phyloP scores from a whole-genome alignment of 139 green algal genomes.

The Haematococcus lacustris region DNA sequence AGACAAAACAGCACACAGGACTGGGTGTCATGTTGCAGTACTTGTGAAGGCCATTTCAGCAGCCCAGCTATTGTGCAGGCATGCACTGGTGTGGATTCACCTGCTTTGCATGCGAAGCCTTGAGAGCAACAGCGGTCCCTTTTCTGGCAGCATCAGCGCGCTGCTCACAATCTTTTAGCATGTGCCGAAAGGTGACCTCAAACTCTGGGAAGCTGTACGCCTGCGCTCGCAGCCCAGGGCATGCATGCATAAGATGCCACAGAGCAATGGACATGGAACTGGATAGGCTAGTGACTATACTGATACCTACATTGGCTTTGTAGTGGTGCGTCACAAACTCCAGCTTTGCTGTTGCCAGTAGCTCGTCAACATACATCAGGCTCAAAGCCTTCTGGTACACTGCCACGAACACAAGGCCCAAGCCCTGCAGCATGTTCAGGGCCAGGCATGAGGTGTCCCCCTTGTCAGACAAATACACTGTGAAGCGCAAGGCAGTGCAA shows the following conservation, averaged over 20 bases:
- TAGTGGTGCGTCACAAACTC: slow-evolving; percentile 52
- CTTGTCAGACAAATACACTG: no score
- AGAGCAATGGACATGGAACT: not conserved
- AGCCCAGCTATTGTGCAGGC: no score
- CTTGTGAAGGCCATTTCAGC: no score
- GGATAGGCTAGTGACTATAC: not conserved
- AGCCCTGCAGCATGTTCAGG: slow-evolving; percentile 41
- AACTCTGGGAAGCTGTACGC: slow-evolving; percentile 35
- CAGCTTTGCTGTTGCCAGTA: slow-evolving; percentile 60
- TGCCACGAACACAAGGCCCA: slow-evolving; percentile 94
- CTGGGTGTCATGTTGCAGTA: no score
- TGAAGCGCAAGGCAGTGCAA: not conserved
- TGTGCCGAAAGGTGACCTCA: slow-evolving; percentile 36
- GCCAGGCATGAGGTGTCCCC: not conserved
- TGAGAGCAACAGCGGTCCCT: no score
- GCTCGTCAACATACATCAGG: slow-evolving; percentile 83
- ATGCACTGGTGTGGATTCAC: no score
- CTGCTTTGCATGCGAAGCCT: no score
- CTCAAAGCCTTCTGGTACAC: slow-evolving; percentile 89
- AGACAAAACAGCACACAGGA: no score
- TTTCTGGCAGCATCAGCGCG: no score
- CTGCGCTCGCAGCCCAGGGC: not conserved
- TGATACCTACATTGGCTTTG: slow-evolving; percentile 11
- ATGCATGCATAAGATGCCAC: not conserved
- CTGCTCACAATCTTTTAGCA: slow-evolving; percentile 61